These are phyloP conservation scores for Eucalyptus cloeziana DNA, from an alignment of 345 rosid genomes.

Conservation along the genomic window DNA sequence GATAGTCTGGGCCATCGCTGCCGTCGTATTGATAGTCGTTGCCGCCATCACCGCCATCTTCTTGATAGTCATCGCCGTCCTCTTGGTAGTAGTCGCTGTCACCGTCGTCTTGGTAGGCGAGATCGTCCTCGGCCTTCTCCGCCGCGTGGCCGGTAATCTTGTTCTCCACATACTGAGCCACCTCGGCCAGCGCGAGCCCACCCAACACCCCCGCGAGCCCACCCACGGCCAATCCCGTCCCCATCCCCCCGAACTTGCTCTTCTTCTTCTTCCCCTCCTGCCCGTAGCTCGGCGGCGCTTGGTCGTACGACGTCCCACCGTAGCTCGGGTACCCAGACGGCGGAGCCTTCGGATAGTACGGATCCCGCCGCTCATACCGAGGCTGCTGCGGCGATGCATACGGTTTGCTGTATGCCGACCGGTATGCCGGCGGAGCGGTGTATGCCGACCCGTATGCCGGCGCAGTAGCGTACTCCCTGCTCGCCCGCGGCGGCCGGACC, in stretches of 20 bases:
- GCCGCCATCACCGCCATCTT: no score
- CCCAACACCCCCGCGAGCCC: slow-evolving; percentile 68
- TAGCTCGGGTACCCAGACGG: not conserved
- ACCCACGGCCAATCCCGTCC: slow-evolving; percentile 80
- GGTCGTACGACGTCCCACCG: not conserved
- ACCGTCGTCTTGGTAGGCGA: slow-evolving; percentile 6
- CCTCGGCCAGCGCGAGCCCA: slow-evolving; percentile 64
- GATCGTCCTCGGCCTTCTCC: slow-evolving; percentile 59
- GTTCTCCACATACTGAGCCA: slow-evolving; percentile 56
- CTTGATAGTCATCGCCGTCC: not conserved
- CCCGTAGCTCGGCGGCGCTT: slow-evolving; percentile 10
- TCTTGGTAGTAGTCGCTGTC: slow-evolving; percentile 1
- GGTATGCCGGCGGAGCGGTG: not conserved
- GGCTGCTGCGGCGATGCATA: slow-evolving; percentile 19
- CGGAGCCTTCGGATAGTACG: not conserved
- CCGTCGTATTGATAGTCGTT: no score
- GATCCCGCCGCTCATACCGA: not conserved
- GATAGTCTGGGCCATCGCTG: no score
- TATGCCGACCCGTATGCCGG: not conserved
- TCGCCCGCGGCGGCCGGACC: not conserved
- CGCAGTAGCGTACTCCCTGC: not conserved
- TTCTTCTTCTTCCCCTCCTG: slow-evolving; percentile 14
- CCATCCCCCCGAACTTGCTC: slow-evolving; percentile 74
- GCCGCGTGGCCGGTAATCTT: slow-evolving; percentile 38
- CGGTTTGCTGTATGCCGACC: not conserved